Conservation (phyloP, 2,329 filamentous ascomycete genomes). For the Huntiella abstrusa region DNA sequence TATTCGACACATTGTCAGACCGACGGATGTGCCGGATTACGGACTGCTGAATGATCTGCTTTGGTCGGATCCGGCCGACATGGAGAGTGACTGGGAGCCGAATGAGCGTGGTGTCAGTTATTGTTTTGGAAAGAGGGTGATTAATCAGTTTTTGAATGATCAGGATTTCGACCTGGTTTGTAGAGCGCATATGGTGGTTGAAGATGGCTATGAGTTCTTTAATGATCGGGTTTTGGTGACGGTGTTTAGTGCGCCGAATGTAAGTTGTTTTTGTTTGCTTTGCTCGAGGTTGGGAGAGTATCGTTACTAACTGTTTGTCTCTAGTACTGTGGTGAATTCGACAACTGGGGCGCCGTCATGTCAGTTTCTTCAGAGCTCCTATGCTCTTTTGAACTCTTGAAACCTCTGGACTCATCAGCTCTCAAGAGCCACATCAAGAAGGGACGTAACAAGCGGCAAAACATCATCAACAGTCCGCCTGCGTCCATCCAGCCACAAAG, state of each 20-base stretch:
- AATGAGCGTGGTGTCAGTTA: conserved; percentile 96
- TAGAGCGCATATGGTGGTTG: conserved; percentile 96
- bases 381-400: conserved; percentile 92
- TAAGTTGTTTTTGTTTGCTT: conserved; percentile 30
- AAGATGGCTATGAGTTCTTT: conserved; percentile 98
- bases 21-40: conserved; percentile 94
- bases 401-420: conserved; percentile 86
- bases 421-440: conserved; percentile 99
- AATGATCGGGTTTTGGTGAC: conserved; percentile 88
- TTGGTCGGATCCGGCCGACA: conserved; percentile 95
- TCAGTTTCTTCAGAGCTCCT: conserved; percentile 84
- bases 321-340: conserved; percentile 94
- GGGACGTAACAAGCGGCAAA: conserved; percentile 81
- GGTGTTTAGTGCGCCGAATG: conserved; percentile 93
- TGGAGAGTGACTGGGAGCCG: conserved; percentile 95
- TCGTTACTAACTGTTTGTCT: conserved; percentile 15
- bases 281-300: background rate
- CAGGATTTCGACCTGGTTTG: conserved; percentile 97
- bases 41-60: conserved; percentile 85
- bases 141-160: conserved; percentile 80
- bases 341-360: conserved; percentile 99
- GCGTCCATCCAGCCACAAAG: conserved; percentile 9
- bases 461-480: conserved; percentile 75
- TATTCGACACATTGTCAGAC: conserved; percentile 85
- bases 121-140: conserved; percentile 96